Conservation (phyloP, 257 asterid species). For the Rauvolfia tetraphylla region DNA sequence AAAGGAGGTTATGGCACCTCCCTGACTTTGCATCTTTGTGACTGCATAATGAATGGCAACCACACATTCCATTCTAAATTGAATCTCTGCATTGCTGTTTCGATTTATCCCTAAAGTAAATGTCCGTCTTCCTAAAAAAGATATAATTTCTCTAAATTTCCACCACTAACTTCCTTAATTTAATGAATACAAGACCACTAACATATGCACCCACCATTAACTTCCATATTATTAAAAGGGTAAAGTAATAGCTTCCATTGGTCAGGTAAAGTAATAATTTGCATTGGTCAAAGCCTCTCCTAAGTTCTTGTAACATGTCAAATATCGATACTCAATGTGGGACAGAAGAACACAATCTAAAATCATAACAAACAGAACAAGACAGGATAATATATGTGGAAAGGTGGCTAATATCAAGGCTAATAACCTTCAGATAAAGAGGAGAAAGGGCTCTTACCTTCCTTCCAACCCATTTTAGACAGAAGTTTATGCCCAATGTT, state of each 20-base stretch:
- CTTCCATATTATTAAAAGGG: too few relatives aligned
- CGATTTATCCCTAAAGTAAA: not conserved
- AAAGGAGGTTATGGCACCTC: not conserved
- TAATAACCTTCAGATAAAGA: not conserved
- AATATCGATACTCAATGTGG: not conserved
- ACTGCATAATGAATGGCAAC: not conserved
- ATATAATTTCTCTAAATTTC: too few relatives aligned
- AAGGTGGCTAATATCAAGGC: not conserved
- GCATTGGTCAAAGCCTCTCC: not conserved
- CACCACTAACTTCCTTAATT: not conserved
- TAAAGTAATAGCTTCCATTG: too few relatives aligned
- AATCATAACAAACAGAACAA: not conserved
- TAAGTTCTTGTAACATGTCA: not conserved
- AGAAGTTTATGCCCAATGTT: conserved; percentile 82
- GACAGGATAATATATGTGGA: not conserved
- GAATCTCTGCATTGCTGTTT: not conserved
- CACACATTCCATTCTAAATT: not conserved
- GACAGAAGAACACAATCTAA: not conserved
- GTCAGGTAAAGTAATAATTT: not conserved
- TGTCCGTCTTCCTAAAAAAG: not conserved
- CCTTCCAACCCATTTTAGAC: conserved; percentile 96
- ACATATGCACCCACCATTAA: too few relatives aligned
- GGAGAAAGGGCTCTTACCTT: conserved; percentile 43
- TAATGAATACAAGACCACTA: too few relatives aligned
- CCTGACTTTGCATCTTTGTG: not conserved